These are phyloP conservation scores for Ophiostoma angusticollis DNA, from an alignment of 2,329 filamentous ascomycete genomes.

Conservation along the genomic window DNA sequence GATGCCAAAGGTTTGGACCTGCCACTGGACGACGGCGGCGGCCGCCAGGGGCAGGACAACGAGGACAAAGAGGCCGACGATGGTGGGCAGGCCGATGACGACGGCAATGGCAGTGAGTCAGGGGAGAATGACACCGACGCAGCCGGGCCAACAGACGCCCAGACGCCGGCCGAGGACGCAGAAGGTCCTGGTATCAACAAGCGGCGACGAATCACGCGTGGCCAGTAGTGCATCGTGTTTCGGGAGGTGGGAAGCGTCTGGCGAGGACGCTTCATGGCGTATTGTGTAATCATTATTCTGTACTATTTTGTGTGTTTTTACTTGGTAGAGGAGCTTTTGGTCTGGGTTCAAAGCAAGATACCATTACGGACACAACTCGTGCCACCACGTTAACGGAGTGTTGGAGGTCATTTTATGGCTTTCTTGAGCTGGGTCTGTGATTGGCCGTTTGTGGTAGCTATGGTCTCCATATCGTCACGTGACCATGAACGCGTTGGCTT, in stretches of 20 bases:
- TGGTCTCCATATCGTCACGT: no score
- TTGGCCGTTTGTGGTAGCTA: no score
- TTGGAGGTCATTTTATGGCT: no score
- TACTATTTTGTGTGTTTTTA: not conserved
- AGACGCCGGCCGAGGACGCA: not conserved
- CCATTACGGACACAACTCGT: no score
- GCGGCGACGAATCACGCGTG: slow-evolving; percentile 16
- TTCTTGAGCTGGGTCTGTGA: no score
- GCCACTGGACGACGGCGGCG: slow-evolving; percentile 6
- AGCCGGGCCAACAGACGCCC: not conserved
- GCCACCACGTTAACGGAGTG: no score
- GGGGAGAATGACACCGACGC: not conserved
- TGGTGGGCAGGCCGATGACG: slow-evolving; percentile 2
- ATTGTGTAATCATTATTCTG: not conserved
- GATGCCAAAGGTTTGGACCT: slow-evolving; percentile 12
- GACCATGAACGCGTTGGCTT: no score
- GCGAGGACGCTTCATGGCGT: not conserved
- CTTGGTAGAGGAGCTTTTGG: no score
- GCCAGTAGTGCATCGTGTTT: slow-evolving; percentile 6
- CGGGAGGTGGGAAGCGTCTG: no score
- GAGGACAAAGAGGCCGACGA: slow-evolving; percentile 10
- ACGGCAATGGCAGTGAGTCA: not conserved
- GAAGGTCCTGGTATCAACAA: slow-evolving; percentile 15
- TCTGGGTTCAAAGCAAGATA: no score
- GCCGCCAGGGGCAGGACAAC: not conserved